Conservation (phyloP, 1,284 basidiomycete species). For the Tremellales sp. region DNA sequence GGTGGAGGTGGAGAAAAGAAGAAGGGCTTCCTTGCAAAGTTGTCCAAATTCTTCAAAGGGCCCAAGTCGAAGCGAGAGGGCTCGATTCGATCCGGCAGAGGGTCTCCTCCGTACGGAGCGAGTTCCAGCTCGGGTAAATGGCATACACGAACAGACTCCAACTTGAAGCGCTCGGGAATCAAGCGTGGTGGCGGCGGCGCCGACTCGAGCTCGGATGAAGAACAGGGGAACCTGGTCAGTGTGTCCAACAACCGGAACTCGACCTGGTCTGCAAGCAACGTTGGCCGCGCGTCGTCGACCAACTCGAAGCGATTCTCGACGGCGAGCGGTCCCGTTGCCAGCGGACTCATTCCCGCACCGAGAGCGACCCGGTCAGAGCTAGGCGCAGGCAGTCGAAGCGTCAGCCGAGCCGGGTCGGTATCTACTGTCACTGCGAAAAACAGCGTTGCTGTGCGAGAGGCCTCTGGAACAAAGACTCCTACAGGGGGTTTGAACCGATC, state of each 20-base stretch:
- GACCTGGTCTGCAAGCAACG: constrained; percentile 41
- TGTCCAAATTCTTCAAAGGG: constrained; percentile 44
- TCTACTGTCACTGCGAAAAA: constrained; percentile 26
- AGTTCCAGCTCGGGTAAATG: constrained; percentile 20
- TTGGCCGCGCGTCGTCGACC: constrained; percentile 20
- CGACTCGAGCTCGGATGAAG: constrained; percentile 40
- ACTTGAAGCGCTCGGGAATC: constrained; percentile 34
- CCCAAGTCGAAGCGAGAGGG: constrained; percentile 17
- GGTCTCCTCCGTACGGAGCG: constrained; percentile 34
- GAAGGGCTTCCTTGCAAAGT: constrained; percentile 44
- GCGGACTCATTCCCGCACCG: constrained; percentile 32
- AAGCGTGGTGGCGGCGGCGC: constrained; percentile 29
- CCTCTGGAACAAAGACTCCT: constrained; percentile 11
- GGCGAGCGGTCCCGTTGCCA: constrained; percentile 30
- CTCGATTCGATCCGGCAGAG: constrained; percentile 25
- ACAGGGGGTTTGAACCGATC: constrained; percentile 17
- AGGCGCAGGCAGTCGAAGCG: constrained; percentile 23
- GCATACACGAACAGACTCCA: constrained; percentile 44
- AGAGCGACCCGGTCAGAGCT: constrained; percentile 32
- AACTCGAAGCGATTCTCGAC: constrained; percentile 23
- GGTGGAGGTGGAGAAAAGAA: constrained; percentile 34
- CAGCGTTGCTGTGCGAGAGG: constrained; percentile 2
- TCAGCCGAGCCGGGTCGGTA: constrained; percentile 21
- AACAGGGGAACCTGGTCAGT: constrained; percentile 31
- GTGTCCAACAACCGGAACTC: constrained; percentile 40